These are phyloP conservation scores for Pseudogymnoascus sp. DNA, from an alignment of 2,329 filamentous ascomycete species.

Conservation along the genomic window DNA sequence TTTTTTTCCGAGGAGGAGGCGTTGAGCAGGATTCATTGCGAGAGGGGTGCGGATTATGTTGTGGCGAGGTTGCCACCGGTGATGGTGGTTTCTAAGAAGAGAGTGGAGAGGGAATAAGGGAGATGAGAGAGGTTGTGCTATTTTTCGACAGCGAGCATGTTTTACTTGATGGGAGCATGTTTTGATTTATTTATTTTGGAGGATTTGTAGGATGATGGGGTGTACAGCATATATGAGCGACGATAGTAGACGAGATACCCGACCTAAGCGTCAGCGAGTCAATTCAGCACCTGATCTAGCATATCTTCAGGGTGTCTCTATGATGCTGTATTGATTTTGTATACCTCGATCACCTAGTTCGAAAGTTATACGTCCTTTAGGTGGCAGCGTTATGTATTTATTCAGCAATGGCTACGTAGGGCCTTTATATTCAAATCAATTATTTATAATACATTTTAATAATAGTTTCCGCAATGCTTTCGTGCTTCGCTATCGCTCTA, in stretches of 20 bases:
- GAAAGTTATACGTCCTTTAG: neutral
- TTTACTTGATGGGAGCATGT: neutral
- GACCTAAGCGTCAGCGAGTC: conserved; percentile 1
- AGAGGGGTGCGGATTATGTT: conserved; percentile 19
- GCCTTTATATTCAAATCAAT: neutral
- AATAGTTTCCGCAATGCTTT: neutral
- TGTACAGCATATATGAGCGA: conserved; percentile 2
- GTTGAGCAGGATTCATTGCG: conserved; percentile 20
- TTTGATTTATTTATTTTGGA: neutral
- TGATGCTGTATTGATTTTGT: neutral
- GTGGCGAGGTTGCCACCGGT: conserved; percentile 21
- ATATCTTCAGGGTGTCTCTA: neutral
- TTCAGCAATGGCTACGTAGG: neutral
- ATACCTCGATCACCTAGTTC: neutral
- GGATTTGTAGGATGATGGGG: neutral
- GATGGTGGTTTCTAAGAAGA: conserved; percentile 18
- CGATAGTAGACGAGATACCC: conserved; percentile 3
- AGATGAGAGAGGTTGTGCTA: neutral
- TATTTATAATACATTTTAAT: neutral
- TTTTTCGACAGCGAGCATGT: neutral
- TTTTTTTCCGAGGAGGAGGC: conserved; percentile 22
- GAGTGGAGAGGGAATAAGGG: neutral
- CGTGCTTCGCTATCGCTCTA: neutral
- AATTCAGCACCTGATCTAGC: neutral
- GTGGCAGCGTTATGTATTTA: neutral